Percentiles rank a stretch among this genome's conserved stretches.
phyloP scores from a whole-genome alignment of 2,329 filamentous ascomycete genomes.

The Orbilia ellipsospora region DNA sequence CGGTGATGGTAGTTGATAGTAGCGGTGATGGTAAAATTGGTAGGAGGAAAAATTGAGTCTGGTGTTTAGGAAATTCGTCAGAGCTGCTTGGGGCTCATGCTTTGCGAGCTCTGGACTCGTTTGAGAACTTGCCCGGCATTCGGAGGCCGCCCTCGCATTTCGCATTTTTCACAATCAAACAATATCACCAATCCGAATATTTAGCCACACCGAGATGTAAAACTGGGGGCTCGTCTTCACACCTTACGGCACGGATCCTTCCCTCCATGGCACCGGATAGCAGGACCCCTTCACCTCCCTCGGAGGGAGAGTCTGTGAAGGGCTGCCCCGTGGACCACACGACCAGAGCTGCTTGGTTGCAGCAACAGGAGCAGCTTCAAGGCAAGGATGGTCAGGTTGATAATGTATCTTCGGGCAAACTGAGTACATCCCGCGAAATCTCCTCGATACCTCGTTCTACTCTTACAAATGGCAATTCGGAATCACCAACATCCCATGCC shows the following conservation, averaged over 20 bases:
- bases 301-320: slow-evolving; percentile 59
- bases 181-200: too few relatives aligned
- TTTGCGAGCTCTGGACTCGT: too few relatives aligned
- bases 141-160: too few relatives aligned
- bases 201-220: too few relatives aligned
- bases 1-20: not conserved
- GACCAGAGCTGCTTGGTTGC: slow-evolving; percentile 86
- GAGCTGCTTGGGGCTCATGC: too few relatives aligned
- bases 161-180: too few relatives aligned
- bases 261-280: slow-evolving; percentile 24
- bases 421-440: slow-evolving; percentile 77
- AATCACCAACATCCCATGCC: slow-evolving; percentile 61
- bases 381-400: slow-evolving; percentile 41
- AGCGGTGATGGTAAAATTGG: not conserved
- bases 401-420: slow-evolving; percentile 61
- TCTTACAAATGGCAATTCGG: slow-evolving; percentile 60
- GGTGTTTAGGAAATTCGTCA: too few relatives aligned
- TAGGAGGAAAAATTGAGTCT: not conserved
- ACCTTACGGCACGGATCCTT: too few relatives aligned
- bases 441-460: slow-evolving; percentile 80
- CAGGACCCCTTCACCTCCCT: not conserved
- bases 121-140: too few relatives aligned
- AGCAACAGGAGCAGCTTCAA: slow-evolving; percentile 55
- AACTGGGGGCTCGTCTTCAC: too few relatives aligned
- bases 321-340: slow-evolving; percentile 91